Evolutionary conservation across 176 grass and related monocot species (phyloP).

Genomic region (Calamus simplicifolius): DNA sequence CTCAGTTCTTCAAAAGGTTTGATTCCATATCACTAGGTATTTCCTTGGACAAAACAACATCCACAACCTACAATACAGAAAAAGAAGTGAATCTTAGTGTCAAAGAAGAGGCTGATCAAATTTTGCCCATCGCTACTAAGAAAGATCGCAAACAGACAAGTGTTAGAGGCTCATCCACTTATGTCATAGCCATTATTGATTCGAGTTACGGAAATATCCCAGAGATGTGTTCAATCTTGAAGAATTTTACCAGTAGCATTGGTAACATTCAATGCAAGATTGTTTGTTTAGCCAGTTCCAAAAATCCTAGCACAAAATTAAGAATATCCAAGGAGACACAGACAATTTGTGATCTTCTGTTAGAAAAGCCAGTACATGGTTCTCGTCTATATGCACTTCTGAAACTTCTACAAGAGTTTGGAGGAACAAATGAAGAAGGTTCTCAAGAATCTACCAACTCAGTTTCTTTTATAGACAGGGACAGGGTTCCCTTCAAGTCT

Average conservation of each 20-base stretch:
- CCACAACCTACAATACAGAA: not conserved
- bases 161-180: constrained; percentile 7
- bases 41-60: not conserved
- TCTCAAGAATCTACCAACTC: not conserved
- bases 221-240: constrained; percentile 17
- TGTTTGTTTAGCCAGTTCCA: constrained; percentile 37
- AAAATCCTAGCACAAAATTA: constrained; percentile 20
- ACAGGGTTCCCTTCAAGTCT: too few species aligned
- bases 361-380: constrained; percentile 66
- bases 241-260: constrained; percentile 11
- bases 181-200: constrained; percentile 43
- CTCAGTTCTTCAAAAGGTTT: constrained; percentile 6
- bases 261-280: constrained; percentile 31
- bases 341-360: constrained; percentile 25
- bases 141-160: not conserved
- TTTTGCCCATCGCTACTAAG: too few species aligned
- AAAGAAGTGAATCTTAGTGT: constrained; percentile 28
- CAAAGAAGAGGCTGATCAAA: constrained; percentile 31
- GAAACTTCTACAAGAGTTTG: constrained; percentile 27
- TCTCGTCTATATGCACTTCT: constrained; percentile 35
- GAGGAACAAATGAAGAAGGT: constrained; percentile 11
- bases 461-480: too few species aligned
- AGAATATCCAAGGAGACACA: constrained; percentile 20
- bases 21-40: constrained; percentile 11
- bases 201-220: constrained; percentile 14